These are phyloP conservation scores for Ustilago vetiveriae DNA, from an alignment of 1,284 basidiomycete genomes.

Conservation along the genomic window DNA sequence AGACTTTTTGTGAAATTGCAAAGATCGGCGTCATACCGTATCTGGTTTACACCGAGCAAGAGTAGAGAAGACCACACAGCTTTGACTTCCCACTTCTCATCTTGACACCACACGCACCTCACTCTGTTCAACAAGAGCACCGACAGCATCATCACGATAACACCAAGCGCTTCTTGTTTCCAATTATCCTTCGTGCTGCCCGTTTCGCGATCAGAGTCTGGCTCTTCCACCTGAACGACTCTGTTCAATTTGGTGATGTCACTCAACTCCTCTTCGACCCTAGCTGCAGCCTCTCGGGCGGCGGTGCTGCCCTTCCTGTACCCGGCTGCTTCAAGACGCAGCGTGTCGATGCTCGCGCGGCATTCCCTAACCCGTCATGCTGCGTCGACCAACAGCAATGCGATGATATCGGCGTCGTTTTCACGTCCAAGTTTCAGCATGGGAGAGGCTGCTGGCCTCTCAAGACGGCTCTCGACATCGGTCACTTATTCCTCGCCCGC, in stretches of 20 bases:
- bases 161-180: too few species aligned
- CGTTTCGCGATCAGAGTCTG: background rate
- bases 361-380: constrained; percentile 2
- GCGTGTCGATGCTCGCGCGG: constrained; percentile 1
- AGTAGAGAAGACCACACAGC: too few species aligned
- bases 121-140: too few species aligned
- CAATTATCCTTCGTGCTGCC: too few species aligned
- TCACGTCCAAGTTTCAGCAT: background rate
- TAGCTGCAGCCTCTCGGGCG: constrained; percentile 14
- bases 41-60: background rate
- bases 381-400: background rate
- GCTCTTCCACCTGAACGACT: too few species aligned
- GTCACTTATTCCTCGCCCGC: constrained; percentile 6
- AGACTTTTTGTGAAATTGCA: background rate
- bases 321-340: constrained; percentile 19
- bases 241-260: constrained; percentile 11
- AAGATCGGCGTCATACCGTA: constrained; percentile 17
- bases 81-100: too few species aligned
- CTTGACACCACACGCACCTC: constrained; percentile 4
- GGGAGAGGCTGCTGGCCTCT: background rate
- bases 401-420: constrained; percentile 11
- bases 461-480: constrained; percentile 20
- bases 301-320: constrained; percentile 37
- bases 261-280: constrained; percentile 3
- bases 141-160: background rate